These are phyloP conservation scores for Pestalotiopsis sp. DNA, from an alignment of 2,329 filamentous ascomycete genomes.

Conservation along the genomic window DNA sequence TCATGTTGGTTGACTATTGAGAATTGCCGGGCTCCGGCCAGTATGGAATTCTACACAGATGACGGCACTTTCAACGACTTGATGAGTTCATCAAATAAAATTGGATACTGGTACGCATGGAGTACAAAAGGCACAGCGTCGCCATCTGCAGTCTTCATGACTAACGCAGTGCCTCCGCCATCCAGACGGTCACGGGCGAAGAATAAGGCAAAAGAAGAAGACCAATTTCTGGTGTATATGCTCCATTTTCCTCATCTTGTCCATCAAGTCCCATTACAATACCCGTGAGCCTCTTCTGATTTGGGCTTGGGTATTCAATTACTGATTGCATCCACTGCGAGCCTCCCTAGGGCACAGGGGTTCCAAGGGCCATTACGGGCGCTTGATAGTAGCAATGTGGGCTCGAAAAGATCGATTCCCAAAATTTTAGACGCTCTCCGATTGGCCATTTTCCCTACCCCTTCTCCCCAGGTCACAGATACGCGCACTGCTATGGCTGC, in stretches of 20 bases:
- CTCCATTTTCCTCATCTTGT: background rate
- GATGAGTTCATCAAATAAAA: too few relatives aligned
- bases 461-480: background rate
- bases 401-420: background rate
- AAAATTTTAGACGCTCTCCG: background rate
- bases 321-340: constrained; percentile 12
- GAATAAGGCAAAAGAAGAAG: too few relatives aligned
- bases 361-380: constrained; percentile 11
- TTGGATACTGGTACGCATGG: too few relatives aligned
- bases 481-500: background rate
- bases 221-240: too few relatives aligned
- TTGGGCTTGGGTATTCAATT: background rate
- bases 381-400: constrained; percentile 9
- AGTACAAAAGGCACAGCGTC: too few relatives aligned
- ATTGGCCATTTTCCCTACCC: constrained; percentile 7
- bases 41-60: too few relatives aligned
- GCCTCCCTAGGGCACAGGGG: background rate
- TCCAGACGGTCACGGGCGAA: too few relatives aligned
- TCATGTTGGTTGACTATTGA: too few relatives aligned
- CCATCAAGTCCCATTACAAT: background rate
- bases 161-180: too few relatives aligned
- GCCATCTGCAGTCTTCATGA: too few relatives aligned
- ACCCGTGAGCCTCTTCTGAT: background rate
- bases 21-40: too few relatives aligned
- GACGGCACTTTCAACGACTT: too few relatives aligned